These are phyloP conservation scores for Fusarium ambrosium DNA, from an alignment of 2,329 filamentous ascomycete genomes.

Conservation along the genomic window DNA sequence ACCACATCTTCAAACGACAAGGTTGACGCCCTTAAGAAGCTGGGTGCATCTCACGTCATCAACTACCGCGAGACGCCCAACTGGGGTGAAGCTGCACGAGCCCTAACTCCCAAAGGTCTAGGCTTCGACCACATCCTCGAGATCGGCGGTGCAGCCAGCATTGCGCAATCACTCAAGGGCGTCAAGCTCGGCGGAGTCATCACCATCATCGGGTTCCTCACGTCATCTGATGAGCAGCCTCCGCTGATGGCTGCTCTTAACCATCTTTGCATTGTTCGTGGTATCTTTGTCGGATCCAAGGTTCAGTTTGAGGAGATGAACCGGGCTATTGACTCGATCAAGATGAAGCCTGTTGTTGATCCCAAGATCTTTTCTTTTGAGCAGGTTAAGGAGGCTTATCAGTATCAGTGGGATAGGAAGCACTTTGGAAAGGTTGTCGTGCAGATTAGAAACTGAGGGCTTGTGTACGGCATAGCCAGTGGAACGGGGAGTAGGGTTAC, in stretches of 20 bases:
- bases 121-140: slow-evolving; percentile 62
- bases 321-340: slow-evolving; percentile 60
- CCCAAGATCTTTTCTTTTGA: slow-evolving; percentile 58
- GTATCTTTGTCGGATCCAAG: slow-evolving; percentile 60
- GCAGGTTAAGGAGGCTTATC: slow-evolving; percentile 56
- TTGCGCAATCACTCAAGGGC: slow-evolving; percentile 56
- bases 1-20: slow-evolving; percentile 57
- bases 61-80: slow-evolving; percentile 57
- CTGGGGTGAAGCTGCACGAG: slow-evolving; percentile 57
- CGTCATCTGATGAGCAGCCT: not conserved
- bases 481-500: not conserved
- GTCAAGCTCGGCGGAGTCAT: slow-evolving; percentile 59
- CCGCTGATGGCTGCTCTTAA: slow-evolving; percentile 8
- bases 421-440: slow-evolving; percentile 54
- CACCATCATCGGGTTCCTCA: slow-evolving; percentile 50
- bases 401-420: slow-evolving; percentile 51
- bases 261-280: slow-evolving; percentile 55
- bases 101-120: slow-evolving; percentile 49
- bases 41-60: slow-evolving; percentile 59
- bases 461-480: not conserved
- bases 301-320: slow-evolving; percentile 65
- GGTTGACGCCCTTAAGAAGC: slow-evolving; percentile 50
- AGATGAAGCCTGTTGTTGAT: slow-evolving; percentile 59
- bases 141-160: slow-evolving; percentile 55
- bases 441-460: not conserved